Evolutionary conservation across 768 basidiomycete genomes (phyloP).

Genomic region (Pulveroboletus sp.): DNA sequence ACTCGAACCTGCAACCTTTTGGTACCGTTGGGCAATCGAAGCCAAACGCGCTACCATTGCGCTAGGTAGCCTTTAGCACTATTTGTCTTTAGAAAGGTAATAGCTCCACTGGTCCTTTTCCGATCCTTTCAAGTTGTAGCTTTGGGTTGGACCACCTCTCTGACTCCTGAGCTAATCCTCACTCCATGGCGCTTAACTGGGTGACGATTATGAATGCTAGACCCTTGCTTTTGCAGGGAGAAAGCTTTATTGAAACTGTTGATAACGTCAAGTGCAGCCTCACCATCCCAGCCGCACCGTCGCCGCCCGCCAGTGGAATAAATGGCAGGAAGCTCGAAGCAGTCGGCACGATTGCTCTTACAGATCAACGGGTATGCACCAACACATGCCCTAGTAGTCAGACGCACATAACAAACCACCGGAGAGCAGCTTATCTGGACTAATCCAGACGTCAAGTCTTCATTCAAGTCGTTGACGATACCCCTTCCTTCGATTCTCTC

Average conservation of each 20-base stretch:
- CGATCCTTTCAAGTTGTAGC: no score
- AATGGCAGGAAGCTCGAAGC: constrained; percentile 61
- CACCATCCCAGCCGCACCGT: constrained; percentile 51
- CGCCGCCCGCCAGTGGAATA: constrained; percentile 48
- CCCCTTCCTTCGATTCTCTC: constrained; percentile 64
- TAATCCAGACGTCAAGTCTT: constrained; percentile 31
- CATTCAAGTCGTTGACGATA: constrained; percentile 46
- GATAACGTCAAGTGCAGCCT: constrained; percentile 61
- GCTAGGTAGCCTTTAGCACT: constrained; percentile 62
- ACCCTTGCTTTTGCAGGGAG: constrained; percentile 64
- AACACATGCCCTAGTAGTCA: not conserved
- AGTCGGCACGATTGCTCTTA: constrained; percentile 58
- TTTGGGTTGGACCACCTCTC: not conserved
- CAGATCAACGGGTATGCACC: constrained; percentile 65
- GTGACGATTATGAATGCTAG: constrained; percentile 56
- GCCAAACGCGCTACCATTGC: constrained; percentile 96
- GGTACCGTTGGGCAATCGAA: constrained; percentile 77
- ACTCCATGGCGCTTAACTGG: constrained; percentile 76
- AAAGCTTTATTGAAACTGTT: constrained; percentile 55
- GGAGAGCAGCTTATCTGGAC: constrained; percentile 61
- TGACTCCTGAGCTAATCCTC: not conserved
- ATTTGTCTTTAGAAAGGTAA: not conserved
- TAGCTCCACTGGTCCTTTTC: not conserved
- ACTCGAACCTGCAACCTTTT: constrained; percentile 97
- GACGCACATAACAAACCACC: constrained; percentile 4